phyloP scores from a whole-genome alignment of 2,329 filamentous ascomycete species.

The Zarea fungicola region DNA sequence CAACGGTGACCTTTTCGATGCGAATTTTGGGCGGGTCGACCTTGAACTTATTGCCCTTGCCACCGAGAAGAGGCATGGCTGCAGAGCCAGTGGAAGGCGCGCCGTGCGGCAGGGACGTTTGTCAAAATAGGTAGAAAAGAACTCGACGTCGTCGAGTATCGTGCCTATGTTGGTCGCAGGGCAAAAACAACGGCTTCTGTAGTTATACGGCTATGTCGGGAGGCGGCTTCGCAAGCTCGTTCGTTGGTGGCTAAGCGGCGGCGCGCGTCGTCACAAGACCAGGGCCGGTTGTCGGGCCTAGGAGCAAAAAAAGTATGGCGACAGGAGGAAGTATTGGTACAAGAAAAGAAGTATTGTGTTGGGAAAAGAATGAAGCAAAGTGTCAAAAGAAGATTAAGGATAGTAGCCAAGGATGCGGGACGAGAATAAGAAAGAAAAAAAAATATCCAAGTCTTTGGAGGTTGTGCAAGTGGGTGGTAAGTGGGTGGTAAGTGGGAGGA shows the following conservation, averaged over 20 bases:
- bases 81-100: background rate
- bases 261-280: constrained; percentile 8
- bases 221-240: no score
- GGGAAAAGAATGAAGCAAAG: constrained; percentile 7
- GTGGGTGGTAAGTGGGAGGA: background rate
- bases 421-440: constrained; percentile 1
- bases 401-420: constrained; percentile 8
- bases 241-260: no score
- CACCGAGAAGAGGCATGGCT: constrained; percentile 32
- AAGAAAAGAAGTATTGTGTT: constrained; percentile 3
- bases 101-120: no score
- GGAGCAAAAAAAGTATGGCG: background rate
- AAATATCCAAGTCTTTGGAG: background rate
- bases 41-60: constrained; percentile 46
- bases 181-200: no score
- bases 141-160: no score
- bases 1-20: constrained; percentile 47
- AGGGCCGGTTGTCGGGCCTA: constrained; percentile 4
- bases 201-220: no score
- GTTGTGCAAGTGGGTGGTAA: background rate
- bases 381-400: background rate
- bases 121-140: no score
- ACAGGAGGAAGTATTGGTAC: background rate
- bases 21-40: constrained; percentile 45
- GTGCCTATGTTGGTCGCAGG: no score